Base-by-base conservation (phyloP, 1,284 basidiomycete species). In the Tranzscheliella williamsii region DNA sequence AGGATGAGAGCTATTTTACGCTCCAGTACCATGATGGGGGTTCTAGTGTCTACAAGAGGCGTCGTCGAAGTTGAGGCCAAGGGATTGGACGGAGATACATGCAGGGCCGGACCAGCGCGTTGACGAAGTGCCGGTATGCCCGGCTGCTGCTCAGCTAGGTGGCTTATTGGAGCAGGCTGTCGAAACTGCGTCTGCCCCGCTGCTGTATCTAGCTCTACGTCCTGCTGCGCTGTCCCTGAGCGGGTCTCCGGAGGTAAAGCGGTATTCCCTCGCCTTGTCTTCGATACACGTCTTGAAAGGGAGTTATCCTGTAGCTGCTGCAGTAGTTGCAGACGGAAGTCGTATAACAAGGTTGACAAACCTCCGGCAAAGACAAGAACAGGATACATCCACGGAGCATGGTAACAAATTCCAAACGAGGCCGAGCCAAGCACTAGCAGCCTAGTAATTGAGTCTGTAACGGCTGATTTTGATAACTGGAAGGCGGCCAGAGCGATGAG, bases 401-500 rank as follows among this genome's bases (percentile, higher is more conserved):
- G 82, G 64, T 84, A 84, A 66, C 81, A 83, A 44, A 83, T 76
- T 17, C 83, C 83, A 20, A 81, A 81, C 31, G 80, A 79, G 0
- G 80, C 83, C 2, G 79, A 79, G 6, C 79, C 68, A 24, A 82
- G 72, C 7, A 85, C 80, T n/a, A 84, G 51, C 2, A 81, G 42
- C n/a, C 83, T 70, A 4, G 83, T 81, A 13, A 83, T 34, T 1
- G 70, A 60, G 49, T 85, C 84, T 0, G 82, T 84, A 17, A 83
- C 81, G 13, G 81, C 80, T 17, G 81, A 81, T 8, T 76, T 71
- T 2, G 80, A 75, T 13, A 85, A 80, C 67, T 84, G 82, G 9
- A 82, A 79, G 0, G 83, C 84, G 3, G 84, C 83, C 12, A 85
- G 78, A 0, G 82, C 82, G 44, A 85, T 84, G 18, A 85, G 73